Evolutionary conservation across 2,329 filamentous ascomycete genomes (phyloP).

Genomic region (Penicillium sp.): DNA sequence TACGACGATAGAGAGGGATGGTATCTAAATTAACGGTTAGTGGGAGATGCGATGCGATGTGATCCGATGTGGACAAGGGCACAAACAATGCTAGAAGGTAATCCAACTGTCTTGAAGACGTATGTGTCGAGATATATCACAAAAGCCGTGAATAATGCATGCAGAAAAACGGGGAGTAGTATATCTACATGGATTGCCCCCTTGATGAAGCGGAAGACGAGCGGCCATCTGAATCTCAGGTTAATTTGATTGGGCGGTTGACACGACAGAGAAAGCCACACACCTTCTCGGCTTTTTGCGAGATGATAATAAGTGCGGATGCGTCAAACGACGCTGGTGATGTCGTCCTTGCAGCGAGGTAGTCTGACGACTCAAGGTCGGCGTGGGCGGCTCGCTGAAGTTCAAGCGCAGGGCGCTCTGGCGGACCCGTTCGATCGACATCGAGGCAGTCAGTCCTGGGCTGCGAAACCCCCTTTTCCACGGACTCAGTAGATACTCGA

Average conservation of each 20-base stretch:
- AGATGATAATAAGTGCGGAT: constrained; percentile 38
- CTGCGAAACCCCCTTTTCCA: too few relatives aligned
- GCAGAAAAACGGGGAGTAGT: constrained; percentile 59
- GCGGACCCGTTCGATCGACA: constrained; percentile 1
- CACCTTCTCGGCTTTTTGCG: constrained; percentile 39
- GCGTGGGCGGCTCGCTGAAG: constrained; percentile 36
- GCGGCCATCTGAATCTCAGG: constrained; percentile 55
- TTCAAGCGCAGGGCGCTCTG: constrained; percentile 31
- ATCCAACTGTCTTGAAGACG: constrained; percentile 55
- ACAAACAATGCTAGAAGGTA: constrained; percentile 62
- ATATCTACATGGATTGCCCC: constrained; percentile 66
- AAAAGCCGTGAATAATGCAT: constrained; percentile 62
- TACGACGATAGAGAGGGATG: constrained; percentile 67
- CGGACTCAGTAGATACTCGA: too few relatives aligned
- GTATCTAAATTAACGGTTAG: constrained; percentile 49
- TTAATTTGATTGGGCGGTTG: constrained; percentile 3
- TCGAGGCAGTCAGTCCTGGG: neutral
- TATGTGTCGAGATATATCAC: constrained; percentile 63
- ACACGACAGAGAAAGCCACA: neutral
- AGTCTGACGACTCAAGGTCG: constrained; percentile 36
- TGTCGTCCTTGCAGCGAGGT: constrained; percentile 27
- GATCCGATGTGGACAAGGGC: neutral
- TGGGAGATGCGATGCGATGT: neutral
- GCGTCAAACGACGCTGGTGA: constrained; percentile 27
- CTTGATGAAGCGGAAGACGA: constrained; percentile 68